Evolutionary conservation across 2,329 filamentous ascomycete genomes (phyloP), one percentile per base, ranked within the genome.

Genomic region (Ophiosphaerella narmari): DNA sequence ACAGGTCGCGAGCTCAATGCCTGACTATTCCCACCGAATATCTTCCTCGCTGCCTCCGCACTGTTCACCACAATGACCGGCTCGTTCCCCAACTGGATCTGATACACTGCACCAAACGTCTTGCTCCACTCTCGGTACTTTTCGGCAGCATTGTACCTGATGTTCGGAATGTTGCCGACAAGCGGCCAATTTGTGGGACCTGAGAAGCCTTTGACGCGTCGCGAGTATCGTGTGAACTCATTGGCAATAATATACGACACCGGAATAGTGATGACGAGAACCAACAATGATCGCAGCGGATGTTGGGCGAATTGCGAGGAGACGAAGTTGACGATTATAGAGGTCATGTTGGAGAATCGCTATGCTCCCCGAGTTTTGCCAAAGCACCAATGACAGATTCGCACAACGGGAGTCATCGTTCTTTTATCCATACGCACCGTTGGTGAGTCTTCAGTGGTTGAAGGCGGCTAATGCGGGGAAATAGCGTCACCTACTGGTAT

Each of bases 11-110:
- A 74, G 47, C 71, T 74, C 44, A 77, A 55, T 2, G 74, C 74
- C 50, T 76, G 72, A 40, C 72, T 74, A 46, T 76, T 70, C 9
- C 72, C 66, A 13, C 75, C 74, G 38, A 78, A 77, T 21, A 77
- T 66, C 48, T 72, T 71, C 43, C 63, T 70, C 31, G 75, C 75
- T 8, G 73, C 68, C 21, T 70, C 70, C 0, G 75, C 75, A 36
- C 63, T 74, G 52, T 77, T 77, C 35, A 78, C 75, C 7, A 78
- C 74, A 5, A 78, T 62, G 4, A 78, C 71, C 0, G 75, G 75
- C 33, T 75, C 70, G 29, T 77, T 77, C 14, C 76, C 75, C 2
- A 78, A 66, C 52, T 77, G 73, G n/a, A 78, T 76, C 54, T 78
- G 76, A 39, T 77, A 78, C 8, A 78, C 73, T 0, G 70, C 65